Evolutionary conservation across 768 basidiomycete genomes (phyloP), one percentile per base, ranked within the genome.

Genomic region (Tubosaeta brunneosetosa): DNA sequence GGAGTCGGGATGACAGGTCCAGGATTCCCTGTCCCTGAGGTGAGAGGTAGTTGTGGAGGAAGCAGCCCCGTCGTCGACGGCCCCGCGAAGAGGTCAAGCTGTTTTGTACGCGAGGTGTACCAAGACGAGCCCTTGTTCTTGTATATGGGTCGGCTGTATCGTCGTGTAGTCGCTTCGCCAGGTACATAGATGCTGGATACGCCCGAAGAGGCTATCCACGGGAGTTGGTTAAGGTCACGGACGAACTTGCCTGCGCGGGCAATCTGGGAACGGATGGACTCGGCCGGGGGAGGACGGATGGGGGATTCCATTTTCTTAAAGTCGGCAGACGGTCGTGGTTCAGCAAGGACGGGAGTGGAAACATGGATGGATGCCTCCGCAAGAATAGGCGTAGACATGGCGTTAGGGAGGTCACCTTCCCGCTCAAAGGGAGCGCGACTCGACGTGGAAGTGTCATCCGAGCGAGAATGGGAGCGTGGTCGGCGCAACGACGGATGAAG

Each of bases 141-240:
- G 12, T 48, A 14, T 14, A 65, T 56, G 2, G 60, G 66, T 11
- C 67, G 56, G 44, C 68, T 69, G 50, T 65, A 63, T 33, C 68
- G 62, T 22, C 69, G 59, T 0, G 54, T 56, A 9, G 62, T 60
- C 17, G 67, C 52, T 27, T 70, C 64, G 1, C 76, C 73, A 1
- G 78, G 77, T 48, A 76, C 63, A 58, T 78, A 78, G 43, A 78
- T 75, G n/a, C 66, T 71, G 12, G 79, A 78, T 36, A 76, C 73
- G 17, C 74, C 73, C 5, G 74, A 74, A 1, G 69, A 66, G 0
- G 74, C 70, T 6, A 79, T 69, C 79, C 79, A 80, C 1, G 79
- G 79, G 16, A 80, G 68, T 6, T 61, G 59, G 29, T 74, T 67
- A 29, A 80, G 48, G n/a, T 69, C 66, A 10, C 63, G 63, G 16